Percentiles rank a stretch among this genome's conserved stretches.
phyloP scores from a whole-genome alignment of 441 rosid species.

The Iberis amara region DNA sequence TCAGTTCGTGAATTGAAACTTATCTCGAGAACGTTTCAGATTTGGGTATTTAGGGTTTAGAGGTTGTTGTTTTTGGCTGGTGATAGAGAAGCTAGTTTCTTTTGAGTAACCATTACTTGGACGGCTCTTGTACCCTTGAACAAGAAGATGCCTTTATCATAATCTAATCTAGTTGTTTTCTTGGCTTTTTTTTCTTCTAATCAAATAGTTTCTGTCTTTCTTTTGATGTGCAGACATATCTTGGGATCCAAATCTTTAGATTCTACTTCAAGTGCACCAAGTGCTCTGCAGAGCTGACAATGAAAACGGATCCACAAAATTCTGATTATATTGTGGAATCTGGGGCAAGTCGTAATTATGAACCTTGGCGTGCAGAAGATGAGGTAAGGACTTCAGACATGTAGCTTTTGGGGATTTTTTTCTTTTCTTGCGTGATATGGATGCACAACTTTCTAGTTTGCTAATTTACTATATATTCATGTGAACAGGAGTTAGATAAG shows the following conservation, averaged over 20 bases:
- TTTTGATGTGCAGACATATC: slow-evolving; percentile 51
- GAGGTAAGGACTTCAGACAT: slow-evolving; percentile 40
- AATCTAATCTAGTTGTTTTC: neutral
- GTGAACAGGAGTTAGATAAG: slow-evolving; percentile 43
- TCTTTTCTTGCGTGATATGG: neutral
- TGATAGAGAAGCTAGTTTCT: slow-evolving; percentile 4
- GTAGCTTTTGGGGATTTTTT: slow-evolving; percentile 2
- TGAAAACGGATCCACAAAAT: slow-evolving; percentile 80
- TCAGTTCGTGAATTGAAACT: slow-evolving; percentile 3
- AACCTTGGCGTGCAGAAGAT: slow-evolving; percentile 87
- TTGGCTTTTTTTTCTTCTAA: neutral
- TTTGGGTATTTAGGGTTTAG: slow-evolving; percentile 32
- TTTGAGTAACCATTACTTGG: neutral
- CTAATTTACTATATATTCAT: slow-evolving; percentile 6
- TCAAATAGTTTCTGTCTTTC: neutral
- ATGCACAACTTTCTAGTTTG: neutral
- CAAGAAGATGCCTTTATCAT: slow-evolving; percentile 11
- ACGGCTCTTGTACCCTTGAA: neutral
- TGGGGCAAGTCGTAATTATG: slow-evolving; percentile 74
- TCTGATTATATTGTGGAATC: slow-evolving; percentile 77
- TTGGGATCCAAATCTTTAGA: slow-evolving; percentile 73
- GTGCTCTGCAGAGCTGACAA: slow-evolving; percentile 76
- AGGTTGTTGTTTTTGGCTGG: neutral
- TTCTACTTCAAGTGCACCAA: slow-evolving; percentile 71
- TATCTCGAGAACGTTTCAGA: slow-evolving; percentile 9